Evolutionary conservation across 2,329 filamentous ascomycete species (phyloP).

Genomic region (Fusarium foetens): DNA sequence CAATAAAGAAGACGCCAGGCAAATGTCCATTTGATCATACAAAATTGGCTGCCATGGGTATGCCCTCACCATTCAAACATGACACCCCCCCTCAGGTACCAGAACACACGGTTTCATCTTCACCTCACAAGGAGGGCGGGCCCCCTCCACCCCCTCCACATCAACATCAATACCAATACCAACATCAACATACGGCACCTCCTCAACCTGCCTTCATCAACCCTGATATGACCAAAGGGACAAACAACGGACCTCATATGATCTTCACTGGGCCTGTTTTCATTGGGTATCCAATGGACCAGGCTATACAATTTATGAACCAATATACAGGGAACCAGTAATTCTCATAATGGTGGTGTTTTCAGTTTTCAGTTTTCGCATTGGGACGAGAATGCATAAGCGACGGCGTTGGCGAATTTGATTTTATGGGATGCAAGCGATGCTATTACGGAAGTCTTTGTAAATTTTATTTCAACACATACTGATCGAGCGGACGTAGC

Average conservation of each 20-base stretch:
- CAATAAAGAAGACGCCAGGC: constrained; percentile 48
- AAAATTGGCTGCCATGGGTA: constrained; percentile 53
- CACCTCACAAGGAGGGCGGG: constrained; percentile 36
- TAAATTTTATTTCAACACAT: not conserved
- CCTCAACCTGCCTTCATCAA: constrained; percentile 65
- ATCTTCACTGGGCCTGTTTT: constrained; percentile 94
- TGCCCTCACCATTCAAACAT: constrained; percentile 27
- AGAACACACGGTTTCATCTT: constrained; percentile 24
- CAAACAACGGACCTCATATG: constrained; percentile 68
- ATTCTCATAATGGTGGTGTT: constrained; percentile 23
- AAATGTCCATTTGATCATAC: constrained; percentile 70
- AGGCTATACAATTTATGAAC: constrained; percentile 80
- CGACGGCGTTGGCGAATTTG: constrained; percentile 46
- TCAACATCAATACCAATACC: constrained; percentile 11
- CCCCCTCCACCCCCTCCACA: constrained; percentile 23
- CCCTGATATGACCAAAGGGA: constrained; percentile 50
- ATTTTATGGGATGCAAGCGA: constrained; percentile 30
- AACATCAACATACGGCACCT: constrained; percentile 22
- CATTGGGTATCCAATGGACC: constrained; percentile 87
- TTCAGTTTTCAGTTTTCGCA: constrained; percentile 20
- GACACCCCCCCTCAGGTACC: constrained; percentile 23
- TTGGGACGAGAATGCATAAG: constrained; percentile 38
- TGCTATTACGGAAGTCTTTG: constrained; percentile 8
- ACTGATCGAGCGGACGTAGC: not conserved
- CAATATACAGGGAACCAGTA: constrained; percentile 56